Evolutionary conservation across 306 rosid species (phyloP), one percentile per base, ranked within the genome.

Genomic region (Trifolium fragiferum): DNA sequence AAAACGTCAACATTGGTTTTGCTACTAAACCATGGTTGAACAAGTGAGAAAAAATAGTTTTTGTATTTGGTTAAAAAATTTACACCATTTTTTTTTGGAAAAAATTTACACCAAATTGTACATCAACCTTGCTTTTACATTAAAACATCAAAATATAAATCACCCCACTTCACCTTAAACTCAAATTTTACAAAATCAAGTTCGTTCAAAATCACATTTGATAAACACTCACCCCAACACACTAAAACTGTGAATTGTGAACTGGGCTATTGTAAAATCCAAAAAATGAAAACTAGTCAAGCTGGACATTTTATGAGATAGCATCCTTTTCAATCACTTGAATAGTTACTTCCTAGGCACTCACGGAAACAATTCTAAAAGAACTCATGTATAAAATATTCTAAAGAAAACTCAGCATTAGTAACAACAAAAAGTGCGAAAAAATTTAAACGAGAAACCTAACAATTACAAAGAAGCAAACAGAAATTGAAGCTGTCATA

Each of bases 311-410:
- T 60, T 53, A 51, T n/a, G 58, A 66, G 18, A 76, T 53, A 67
- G 47, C 71, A 63, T 43, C 57, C 46, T 66, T 71, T 38, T 70
- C 64, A 76, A 16, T 46, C 54, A 65, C 66, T 33, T 35, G 21
- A 8, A 57, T 35, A 37, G 72, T 68, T 68, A 60, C 33, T 14
- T 1, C 30, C 30, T 25, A 25, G 30, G 30, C 30, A 25, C 20
- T 62, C 40, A 35, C 63, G 43, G 47, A 7, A 62, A 76, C 47
- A 70, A 68, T 81, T 70, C 64, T 65, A 65, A 76, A 47, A 30
- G 75, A 43, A 55, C 38, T 64, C 23, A 57, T 32, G 27, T 23
- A 37, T 35, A 76, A 55, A 55, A 63, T 44, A 57, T 63, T 72
- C 18, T 19, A 13, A 64, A 46, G 41, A 53, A 70, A 76, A 27